phyloP scores from a whole-genome alignment of 2,329 filamentous ascomycete species.

The Fulvia fulva region DNA sequence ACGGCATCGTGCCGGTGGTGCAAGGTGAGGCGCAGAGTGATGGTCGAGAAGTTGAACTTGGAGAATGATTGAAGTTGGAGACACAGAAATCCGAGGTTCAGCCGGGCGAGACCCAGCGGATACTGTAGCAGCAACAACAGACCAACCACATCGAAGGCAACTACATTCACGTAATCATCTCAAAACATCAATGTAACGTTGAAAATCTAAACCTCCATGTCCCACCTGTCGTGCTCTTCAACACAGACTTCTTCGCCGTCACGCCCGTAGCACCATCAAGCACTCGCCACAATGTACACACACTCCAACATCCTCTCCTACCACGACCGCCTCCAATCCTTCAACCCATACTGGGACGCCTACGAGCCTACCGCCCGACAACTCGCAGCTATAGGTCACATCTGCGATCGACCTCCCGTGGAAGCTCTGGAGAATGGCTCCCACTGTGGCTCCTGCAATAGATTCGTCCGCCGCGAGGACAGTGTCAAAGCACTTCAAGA shows the following conservation, averaged over 20 bases:
- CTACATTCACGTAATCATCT: too few relatives aligned
- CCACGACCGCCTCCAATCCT: conserved; percentile 17
- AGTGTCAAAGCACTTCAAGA: conserved; percentile 25
- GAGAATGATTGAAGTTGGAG: not conserved
- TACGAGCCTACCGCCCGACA: conserved; percentile 25
- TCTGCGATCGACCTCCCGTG: conserved; percentile 30
- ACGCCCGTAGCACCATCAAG: not conserved
- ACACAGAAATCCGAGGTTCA: not conserved
- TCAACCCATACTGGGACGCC: conserved; percentile 25
- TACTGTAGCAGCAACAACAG: too few relatives aligned
- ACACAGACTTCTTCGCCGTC: not conserved
- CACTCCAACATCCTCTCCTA: conserved; percentile 1
- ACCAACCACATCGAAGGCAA: too few relatives aligned
- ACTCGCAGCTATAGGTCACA: conserved; percentile 31
- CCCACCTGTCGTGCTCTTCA: too few relatives aligned
- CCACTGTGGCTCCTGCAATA: conserved; percentile 27
- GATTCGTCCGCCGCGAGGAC: conserved; percentile 25
- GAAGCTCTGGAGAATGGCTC: conserved; percentile 32
- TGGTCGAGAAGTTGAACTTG: conserved; percentile 2
- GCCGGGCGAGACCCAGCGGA: too few relatives aligned
- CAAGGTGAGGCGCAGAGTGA: not conserved
- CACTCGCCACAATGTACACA: not conserved
- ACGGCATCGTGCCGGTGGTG: conserved; percentile 61
- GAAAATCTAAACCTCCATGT: too few relatives aligned
- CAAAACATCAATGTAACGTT: too few relatives aligned